Percentiles rank a stretch among this genome's conserved stretches.
Evolutionary conservation across 2,329 filamentous ascomycete genomes (phyloP).

Genomic region (Apiospora hydei): DNA sequence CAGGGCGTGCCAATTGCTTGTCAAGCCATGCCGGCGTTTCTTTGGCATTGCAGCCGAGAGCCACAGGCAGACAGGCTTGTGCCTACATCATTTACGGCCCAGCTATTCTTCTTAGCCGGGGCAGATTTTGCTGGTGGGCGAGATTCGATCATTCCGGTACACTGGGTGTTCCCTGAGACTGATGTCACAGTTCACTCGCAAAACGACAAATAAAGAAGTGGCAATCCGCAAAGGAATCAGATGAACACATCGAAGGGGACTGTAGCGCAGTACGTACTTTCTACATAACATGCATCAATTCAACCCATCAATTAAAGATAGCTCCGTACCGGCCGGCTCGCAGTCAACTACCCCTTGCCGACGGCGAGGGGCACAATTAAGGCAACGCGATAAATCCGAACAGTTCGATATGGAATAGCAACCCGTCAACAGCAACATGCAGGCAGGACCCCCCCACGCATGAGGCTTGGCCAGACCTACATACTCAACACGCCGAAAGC

Average conservation of each 20-base stretch:
- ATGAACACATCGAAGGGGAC: neutral
- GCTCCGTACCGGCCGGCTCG: neutral
- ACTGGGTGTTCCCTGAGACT: neutral
- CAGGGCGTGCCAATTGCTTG: neutral
- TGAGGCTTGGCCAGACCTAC: neutral
- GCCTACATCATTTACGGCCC: neutral
- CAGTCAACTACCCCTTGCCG: neutral
- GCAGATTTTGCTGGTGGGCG: neutral
- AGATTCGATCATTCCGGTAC: neutral
- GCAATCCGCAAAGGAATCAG: neutral
- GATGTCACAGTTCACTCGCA: neutral
- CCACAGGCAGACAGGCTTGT: neutral
- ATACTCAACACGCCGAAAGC: neutral
- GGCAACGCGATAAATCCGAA: slow-evolving; percentile 1
- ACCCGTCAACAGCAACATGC: neutral
- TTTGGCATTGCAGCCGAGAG: neutral
- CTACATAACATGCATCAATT: neutral
- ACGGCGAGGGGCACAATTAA: neutral
- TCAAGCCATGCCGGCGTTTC: neutral
- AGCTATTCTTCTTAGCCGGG: neutral
- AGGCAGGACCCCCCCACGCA: slow-evolving; percentile 1
- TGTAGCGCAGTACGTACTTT: neutral
- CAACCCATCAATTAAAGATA: neutral
- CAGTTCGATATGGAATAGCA: neutral
- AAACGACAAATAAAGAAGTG: neutral